Base-by-base conservation (phyloP, 2,329 filamentous ascomycete genomes). In the Thelonectria blattea region DNA sequence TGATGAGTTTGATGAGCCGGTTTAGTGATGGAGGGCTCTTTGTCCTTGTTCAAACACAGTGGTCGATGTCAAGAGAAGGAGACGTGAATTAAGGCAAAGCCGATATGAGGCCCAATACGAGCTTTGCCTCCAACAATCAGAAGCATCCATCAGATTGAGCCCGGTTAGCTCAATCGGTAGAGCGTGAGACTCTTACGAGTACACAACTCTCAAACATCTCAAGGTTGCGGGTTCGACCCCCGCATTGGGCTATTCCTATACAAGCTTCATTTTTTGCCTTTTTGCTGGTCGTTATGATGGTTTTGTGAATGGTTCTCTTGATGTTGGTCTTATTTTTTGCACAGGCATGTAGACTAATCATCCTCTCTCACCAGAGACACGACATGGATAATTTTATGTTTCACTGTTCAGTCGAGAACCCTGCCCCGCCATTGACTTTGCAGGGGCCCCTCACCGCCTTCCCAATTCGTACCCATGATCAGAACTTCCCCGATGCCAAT, bases 1-100 rank as follows among this genome's bases (percentile, higher is more conserved):
- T 70, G 81, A 85, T 45, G 83, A 85, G 71, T 85, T 65, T 54
- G 56, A 74, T 42, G 52, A 61, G 15, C 52, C 56, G 14, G 37
- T 15, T 9, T 60, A 24, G 22, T 24, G 22, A 3, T 7, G 22
- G 22, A 4, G 3, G 22, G 7, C 22, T 24, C 7, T 7, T 24
- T 24, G 22, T 24, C 22, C 22, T n/a, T n/a, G 7, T 7, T 7
- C 22, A 24, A 24, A 24, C 22, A 7, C 4, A 24, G 3, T 24
- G 22, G 22, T 24, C 4, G 22, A 24, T 7, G 22, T 24, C 22
- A 7, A 24, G 22, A 24, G 22, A 24, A 24, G 22, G 22, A 24
- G 22, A 24, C 22, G 7, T 7, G 7, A 24, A 24, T 3, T 3
- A 24, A 24, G 22, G 7, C 22, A 3, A 24, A 24, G 22, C 22